Evolutionary conservation across 208 protist genomes (phyloP), one percentile per base, ranked within the genome.

Genomic region (Acanthamoeba rhysodes): DNA sequence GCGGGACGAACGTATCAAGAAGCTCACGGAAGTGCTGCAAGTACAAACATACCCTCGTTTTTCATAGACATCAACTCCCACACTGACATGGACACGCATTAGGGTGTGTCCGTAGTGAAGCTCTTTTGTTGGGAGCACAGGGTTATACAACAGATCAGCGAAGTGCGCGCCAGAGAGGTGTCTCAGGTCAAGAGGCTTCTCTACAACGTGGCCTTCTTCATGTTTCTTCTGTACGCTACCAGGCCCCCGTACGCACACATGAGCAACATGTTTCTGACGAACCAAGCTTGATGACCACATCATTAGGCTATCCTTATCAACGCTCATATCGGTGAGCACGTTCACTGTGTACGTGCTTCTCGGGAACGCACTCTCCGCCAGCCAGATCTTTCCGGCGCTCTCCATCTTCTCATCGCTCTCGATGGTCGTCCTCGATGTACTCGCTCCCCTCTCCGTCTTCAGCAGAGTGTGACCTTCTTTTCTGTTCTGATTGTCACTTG

Each of bases 331-430:
- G 8, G 78, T 87, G 48, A 45, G 78, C 78, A 87, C 78, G 7
- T 87, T 87, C 78, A 62, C 32, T 24, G 78, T 87, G 8, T 87
- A 87, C 48, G 78, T 37, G 22, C 78, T 87, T 87, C 78, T 87
- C n/a, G 78, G 78, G 20, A 87, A 87, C 50, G 22, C 22, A 34
- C 78, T 87, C 27, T 37, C 45, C 27, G 45, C 78, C 34, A 87
- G 45, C 45, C 18, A 53, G 78, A 59, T 87, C 78, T 87, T 87
- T 34, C 78, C 78, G 18, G 55, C 78, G 14, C 48, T 87, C 16
- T 22, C 48, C 37, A 24, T 87, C 34, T 87, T 87, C 78, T 0
- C 45, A 20, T 22, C 27, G 12, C 78, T 87, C 50, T 24, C 78
- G 32, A 32, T 37, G 78, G n/a, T 34, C 45, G 29, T 87, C 27